Evolutionary conservation across 257 asterid genomes (phyloP), one percentile per base, ranked within the genome.

Genomic region (Cordia subcordata): DNA sequence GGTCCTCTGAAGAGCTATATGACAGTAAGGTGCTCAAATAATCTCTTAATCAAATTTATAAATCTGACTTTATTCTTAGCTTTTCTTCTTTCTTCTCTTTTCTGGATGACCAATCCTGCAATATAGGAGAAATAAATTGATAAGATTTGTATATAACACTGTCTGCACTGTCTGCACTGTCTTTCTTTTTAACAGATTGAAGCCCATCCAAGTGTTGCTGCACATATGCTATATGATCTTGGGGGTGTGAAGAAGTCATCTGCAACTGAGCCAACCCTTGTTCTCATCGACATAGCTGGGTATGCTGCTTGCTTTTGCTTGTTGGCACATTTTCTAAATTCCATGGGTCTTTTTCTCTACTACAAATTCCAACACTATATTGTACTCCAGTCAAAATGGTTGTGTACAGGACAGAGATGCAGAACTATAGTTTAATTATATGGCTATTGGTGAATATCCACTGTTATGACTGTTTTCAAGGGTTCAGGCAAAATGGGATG

Each of bases 241-340:
- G 96, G 81, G 72, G 94, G 63, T 71, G 95, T 91, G 70, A 82
- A 81, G 66, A 84, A 79, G 79, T 66, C 98, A 66, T 73, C 92
- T 71, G 77, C 95, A 22, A 84, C 94, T 0, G 99, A 92, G 65
- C 68, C 94, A 40, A 74, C 95, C 19, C 93, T 92, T 79, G 83
- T 92, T 75, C 95, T 92, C 57, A 70, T 92, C 44, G 99, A 92
- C 91, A 88, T 58, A 64, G 84, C 96, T 67, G 99, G 99, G 96
- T 88, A 84, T 53, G 55, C 39, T 62, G 55, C 33, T 59, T 46
- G 32, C n/a, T 57, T 33, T 22, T 51, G 0, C 14, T 44, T 37
- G 35, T n/a, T 15, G 33, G 22, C 46, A 14, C 57, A 54, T 54
- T 58, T 54, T 64, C 60, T 18, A 9, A 22, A n/a, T 49, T 49